These are phyloP conservation scores for Trapa incisa DNA, from an alignment of 345 rosid species.

Conservation along the genomic window DNA sequence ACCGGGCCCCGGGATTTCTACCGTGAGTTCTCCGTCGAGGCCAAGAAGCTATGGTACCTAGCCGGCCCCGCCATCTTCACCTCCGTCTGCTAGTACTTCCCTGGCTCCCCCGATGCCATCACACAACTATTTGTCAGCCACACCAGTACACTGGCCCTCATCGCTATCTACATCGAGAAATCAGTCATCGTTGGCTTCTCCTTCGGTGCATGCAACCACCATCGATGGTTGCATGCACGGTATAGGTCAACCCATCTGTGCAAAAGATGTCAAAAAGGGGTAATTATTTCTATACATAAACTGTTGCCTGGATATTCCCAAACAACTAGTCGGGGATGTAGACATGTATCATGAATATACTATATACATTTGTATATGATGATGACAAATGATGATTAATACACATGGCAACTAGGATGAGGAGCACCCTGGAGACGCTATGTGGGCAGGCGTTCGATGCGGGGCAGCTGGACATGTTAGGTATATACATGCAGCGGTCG, in stretches of 20 bases:
- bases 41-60: too few species aligned
- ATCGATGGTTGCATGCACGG: background rate
- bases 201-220: background rate
- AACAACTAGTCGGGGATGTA: slow-evolving; percentile 18
- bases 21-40: too few species aligned
- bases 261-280: too few species aligned
- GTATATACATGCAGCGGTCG: slow-evolving; percentile 23
- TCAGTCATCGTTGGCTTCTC: slow-evolving; percentile 6
- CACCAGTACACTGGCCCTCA: background rate
- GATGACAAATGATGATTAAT: too few species aligned
- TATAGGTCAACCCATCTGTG: background rate
- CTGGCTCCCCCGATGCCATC: background rate
- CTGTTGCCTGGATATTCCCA: too few species aligned
- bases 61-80: background rate
- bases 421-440: too few species aligned
- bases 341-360: too few species aligned
- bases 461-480: slow-evolving; percentile 21
- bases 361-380: too few species aligned
- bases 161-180: too few species aligned
- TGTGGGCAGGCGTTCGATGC: slow-evolving; percentile 10
- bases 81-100: slow-evolving; percentile 1
- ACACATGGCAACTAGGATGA: too few species aligned
- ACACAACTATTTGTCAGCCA: slow-evolving; percentile 5
- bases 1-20: background rate
- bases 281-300: too few species aligned